Conservation (phyloP, 1,284 basidiomycete species). For the Pseudozyma hubeiensis region DNA sequence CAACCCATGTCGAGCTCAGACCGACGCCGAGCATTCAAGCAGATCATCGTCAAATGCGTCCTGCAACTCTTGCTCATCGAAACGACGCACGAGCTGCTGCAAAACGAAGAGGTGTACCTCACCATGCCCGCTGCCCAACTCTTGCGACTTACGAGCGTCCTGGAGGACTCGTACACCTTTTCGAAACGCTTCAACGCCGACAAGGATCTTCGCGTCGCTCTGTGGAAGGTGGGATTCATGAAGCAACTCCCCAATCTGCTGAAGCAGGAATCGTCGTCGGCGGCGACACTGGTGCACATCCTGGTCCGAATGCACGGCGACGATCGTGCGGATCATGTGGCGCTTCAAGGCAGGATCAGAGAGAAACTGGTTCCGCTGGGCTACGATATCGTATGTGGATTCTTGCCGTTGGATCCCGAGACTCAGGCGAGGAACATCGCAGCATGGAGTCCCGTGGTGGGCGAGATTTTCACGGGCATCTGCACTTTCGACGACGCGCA, state of each 20-base stretch:
- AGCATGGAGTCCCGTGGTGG: conserved; percentile 97
- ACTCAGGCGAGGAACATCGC: conserved; percentile 94
- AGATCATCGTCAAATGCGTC: conserved; percentile 99
- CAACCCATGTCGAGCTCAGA: conserved; percentile 74
- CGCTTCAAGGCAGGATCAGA: conserved; percentile 83
- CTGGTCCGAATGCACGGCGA: conserved; percentile 94
- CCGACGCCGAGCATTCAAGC: conserved; percentile 91
- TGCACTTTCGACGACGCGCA: conserved; percentile 82
- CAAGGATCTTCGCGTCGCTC: conserved; percentile 91
- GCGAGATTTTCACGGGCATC: conserved; percentile 90
- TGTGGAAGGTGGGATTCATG: conserved; percentile 99
- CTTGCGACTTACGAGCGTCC: conserved; percentile 88
- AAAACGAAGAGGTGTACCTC: conserved; percentile 78
- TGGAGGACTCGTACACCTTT: conserved; percentile 97
- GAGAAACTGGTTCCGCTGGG: conserved; percentile 91
- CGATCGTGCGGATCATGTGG: conserved; percentile 83
- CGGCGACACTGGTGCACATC: conserved; percentile 92
- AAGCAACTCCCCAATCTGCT: conserved; percentile 97
- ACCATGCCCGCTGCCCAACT: conserved; percentile 95
- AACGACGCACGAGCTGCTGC: conserved; percentile 93
- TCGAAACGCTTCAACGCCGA: conserved; percentile 98
- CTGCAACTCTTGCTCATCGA: conserved; percentile 96
- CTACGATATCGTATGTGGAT: conserved; percentile 90
- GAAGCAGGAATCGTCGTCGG: conserved; percentile 97
- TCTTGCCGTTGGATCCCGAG: conserved; percentile 87